Evolutionary conservation across 768 basidiomycete genomes (phyloP).

Genomic region (Saitozyma sp.): DNA sequence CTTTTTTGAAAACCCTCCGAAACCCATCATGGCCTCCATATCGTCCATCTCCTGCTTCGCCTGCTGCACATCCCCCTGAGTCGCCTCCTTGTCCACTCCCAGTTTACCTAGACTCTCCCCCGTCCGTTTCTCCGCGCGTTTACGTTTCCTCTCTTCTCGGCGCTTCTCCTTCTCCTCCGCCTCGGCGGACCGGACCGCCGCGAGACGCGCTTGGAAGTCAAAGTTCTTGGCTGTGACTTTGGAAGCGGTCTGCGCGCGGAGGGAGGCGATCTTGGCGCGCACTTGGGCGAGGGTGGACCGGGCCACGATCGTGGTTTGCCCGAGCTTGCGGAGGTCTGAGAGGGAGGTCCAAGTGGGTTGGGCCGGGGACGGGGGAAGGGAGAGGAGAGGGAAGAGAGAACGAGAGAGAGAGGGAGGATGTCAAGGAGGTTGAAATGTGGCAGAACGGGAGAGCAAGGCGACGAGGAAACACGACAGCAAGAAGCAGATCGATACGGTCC

Average conservation of each 20-base stretch:
- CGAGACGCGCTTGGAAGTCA: constrained; percentile 87
- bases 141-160: constrained; percentile 59
- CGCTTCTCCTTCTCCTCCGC: constrained; percentile 60
- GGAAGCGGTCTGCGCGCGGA: constrained; percentile 84
- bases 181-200: constrained; percentile 76
- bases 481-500: too few species aligned
- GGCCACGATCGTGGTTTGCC: constrained; percentile 90
- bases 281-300: constrained; percentile 92
- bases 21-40: constrained; percentile 85
- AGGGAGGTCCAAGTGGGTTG: too few species aligned
- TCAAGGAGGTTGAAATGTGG: too few species aligned
- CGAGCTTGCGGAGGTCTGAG: constrained; percentile 82
- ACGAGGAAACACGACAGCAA: too few species aligned
- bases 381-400: too few species aligned
- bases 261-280: constrained; percentile 77
- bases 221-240: constrained; percentile 82
- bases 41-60: constrained; percentile 58
- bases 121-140: constrained; percentile 66
- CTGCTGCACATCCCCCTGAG: constrained; percentile 1
- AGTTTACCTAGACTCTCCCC: constrained; percentile 71
- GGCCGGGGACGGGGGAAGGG: background rate
- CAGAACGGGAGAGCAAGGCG: too few species aligned
- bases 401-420: too few species aligned
- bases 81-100: constrained; percentile 32
- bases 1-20: constrained; percentile 69